These are phyloP conservation scores for Catunica adiposa DNA, from an alignment of 2,329 filamentous ascomycete genomes.

Conservation along the genomic window DNA sequence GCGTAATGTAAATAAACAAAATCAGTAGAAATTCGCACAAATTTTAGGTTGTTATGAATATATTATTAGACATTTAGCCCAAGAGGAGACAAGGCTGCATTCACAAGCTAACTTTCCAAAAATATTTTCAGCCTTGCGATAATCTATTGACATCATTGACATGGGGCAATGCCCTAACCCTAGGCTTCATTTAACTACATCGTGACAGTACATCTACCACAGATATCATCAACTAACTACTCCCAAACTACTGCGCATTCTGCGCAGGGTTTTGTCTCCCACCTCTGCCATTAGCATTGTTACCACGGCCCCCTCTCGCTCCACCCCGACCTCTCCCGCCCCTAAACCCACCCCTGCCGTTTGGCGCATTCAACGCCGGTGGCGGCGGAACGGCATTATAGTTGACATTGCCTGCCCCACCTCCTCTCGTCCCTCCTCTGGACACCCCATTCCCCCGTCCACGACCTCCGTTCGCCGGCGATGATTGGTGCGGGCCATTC, in stretches of 20 bases:
- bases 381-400: slow-evolving; percentile 48
- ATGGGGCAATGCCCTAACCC: slow-evolving; percentile 10
- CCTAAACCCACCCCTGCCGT: slow-evolving; percentile 22
- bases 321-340: slow-evolving; percentile 23
- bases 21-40: too few species aligned
- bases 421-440: slow-evolving; percentile 12
- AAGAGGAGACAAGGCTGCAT: not conserved
- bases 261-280: not conserved
- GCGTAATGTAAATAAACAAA: not conserved
- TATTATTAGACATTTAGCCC: not conserved
- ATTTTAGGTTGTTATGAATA: not conserved
- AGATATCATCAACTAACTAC: too few species aligned
- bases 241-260: too few species aligned
- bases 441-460: slow-evolving; percentile 19
- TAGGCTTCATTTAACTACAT: not conserved
- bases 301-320: slow-evolving; percentile 23
- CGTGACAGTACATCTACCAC: not conserved
- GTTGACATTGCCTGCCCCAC: slow-evolving; percentile 7
- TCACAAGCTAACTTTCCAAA: not conserved
- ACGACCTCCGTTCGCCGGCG: slow-evolving; percentile 8
- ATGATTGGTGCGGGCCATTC: slow-evolving; percentile 9
- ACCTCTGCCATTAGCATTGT: not conserved
- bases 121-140: not conserved
- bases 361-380: slow-evolving; percentile 19
- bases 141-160: slow-evolving; percentile 13